phyloP scores from a whole-genome alignment of 1,284 basidiomycete species.

The Ustilago curta region DNA sequence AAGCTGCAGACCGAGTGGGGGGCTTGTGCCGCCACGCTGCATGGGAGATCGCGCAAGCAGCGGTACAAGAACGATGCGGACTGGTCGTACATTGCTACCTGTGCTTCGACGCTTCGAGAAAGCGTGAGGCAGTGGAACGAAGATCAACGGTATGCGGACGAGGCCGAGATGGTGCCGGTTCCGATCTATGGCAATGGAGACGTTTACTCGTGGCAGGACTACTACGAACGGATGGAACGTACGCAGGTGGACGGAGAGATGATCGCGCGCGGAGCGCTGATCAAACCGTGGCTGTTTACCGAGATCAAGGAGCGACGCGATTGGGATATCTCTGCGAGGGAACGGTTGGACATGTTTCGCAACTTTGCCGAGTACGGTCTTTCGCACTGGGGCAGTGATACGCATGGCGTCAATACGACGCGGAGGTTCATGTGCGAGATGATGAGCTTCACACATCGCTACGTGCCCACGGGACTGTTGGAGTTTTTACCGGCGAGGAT shows the following conservation, averaged over 20 bases:
- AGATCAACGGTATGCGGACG: constrained; percentile 49
- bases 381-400: constrained; percentile 67
- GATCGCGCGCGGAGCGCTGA: constrained; percentile 92
- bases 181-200: constrained; percentile 97
- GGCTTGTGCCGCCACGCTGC: constrained; percentile 84
- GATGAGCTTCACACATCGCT: constrained; percentile 93
- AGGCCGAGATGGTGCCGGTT: constrained; percentile 75
- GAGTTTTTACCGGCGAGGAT: constrained; percentile 83
- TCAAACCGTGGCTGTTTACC: constrained; percentile 84
- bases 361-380: constrained; percentile 71
- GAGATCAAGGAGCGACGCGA: constrained; percentile 84
- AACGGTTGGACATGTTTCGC: constrained; percentile 86
- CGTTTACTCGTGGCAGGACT: constrained; percentile 86
- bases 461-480: constrained; percentile 92
- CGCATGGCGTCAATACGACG: constrained; percentile 85
- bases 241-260: constrained; percentile 92
- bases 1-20: constrained; percentile 82
- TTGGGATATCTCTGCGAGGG: constrained; percentile 92
- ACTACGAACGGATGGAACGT: constrained; percentile 81
- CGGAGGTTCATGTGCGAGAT: constrained; percentile 94
- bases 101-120: constrained; percentile 85
- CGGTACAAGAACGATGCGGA: constrained; percentile 68
- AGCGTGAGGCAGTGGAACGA: constrained; percentile 65
- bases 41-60: constrained; percentile 76
- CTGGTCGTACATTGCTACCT: constrained; percentile 76